Base-by-base conservation (phyloP, 2,329 filamentous ascomycete species). In the Phialophora macrospora region DNA sequence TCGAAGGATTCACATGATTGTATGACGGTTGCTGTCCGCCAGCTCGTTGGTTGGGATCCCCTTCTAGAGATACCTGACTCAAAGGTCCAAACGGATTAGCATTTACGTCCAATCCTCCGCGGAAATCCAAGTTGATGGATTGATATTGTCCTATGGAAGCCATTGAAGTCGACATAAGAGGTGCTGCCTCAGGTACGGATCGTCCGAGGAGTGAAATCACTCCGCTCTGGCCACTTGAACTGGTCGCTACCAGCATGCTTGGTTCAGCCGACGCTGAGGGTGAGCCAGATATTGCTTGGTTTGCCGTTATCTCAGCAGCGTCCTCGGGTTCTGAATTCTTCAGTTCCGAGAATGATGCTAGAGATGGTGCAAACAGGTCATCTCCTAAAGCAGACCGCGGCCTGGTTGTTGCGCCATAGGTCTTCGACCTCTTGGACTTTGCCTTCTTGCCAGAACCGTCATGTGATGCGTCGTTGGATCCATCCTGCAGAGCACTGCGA, bases 91-190 rank as follows among this genome's bases (percentile, higher is more conserved):
- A 73, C 2, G 70, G 71, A 49, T 73, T 73, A 17, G 66, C 32
- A 57, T 61, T 67, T 32, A 68, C 55, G 30, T 70, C 63, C 8
- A 70, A 32, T 1, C 66, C 70, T 24, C 68, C 67, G 32, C 70
- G 65, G 52, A 66, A 71, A 57, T 71, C 65, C 34, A 72, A 48
- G 26, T 65, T 70, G 54, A 70, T 70, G 12, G 69, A 69, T 61
- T 70, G 60, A 38, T 73, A 71, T 28, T 62, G 61, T 26, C 71
- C 71, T 32, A 72, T 70, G 3, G 70, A 72, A 48, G 71, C 70
- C 24, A 62, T 44, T 5, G 67, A 66, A 28, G 67, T 70, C 7
- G 68, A 60, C 20, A 69, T 55, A 24, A 63, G 55, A 51, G 65
- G 65, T 17, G 61, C 60, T 34, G 55, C 46, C 22, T 55, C 59